Conservation (phyloP, 352 stramenopile genomes). For the Phytophthora fragariae region DNA sequence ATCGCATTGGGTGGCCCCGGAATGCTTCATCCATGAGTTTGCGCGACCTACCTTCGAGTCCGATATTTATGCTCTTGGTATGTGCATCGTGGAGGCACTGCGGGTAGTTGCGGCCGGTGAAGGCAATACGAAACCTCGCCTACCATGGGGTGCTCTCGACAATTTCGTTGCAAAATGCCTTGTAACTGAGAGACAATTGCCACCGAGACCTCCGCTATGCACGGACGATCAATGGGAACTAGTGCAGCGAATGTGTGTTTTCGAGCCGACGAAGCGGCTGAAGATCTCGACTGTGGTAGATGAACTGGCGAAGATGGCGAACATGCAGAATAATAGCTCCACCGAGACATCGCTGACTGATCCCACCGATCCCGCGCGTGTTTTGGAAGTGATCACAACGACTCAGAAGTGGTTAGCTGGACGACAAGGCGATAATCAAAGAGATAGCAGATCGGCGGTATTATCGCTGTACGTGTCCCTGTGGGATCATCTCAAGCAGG, state of each 20-base stretch:
- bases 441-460: no score
- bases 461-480: not conserved
- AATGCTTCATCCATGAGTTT: not conserved
- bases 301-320: not conserved
- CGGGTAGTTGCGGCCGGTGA: constrained; percentile 1
- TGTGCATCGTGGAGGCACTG: constrained; percentile 13
- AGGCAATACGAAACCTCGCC: not conserved
- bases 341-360: not conserved
- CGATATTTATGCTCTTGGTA: constrained; percentile 6
- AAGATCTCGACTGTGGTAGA: constrained; percentile 2
- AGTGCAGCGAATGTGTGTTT: constrained; percentile 6
- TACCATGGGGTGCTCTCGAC: constrained; percentile 1
- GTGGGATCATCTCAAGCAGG: not conserved
- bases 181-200: not conserved
- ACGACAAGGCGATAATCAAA: no score
- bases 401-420: no score
- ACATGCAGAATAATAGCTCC: not conserved
- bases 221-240: not conserved
- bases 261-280: not conserved
- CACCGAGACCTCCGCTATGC: not conserved
- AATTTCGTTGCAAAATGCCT: not conserved
- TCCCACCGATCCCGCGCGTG: not conserved
- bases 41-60: not conserved
- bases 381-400: no score
- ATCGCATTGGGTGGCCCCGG: constrained; percentile 2